Conservation (phyloP, 495 filamentous ascomycete species). For the Talaromyces trachyspermus region DNA sequence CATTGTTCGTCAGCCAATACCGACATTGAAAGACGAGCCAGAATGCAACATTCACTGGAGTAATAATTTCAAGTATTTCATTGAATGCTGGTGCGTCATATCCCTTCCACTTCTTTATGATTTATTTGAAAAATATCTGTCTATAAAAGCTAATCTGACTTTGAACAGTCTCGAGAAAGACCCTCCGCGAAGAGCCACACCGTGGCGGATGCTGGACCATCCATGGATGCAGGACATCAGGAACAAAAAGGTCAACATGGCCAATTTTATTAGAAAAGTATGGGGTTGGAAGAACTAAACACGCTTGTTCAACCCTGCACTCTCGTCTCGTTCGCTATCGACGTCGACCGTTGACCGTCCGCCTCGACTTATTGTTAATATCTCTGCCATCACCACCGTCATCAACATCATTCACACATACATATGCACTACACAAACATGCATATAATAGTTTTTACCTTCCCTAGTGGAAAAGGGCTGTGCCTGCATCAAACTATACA, state of each 20-base stretch:
- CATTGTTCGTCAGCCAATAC: constrained; percentile 92
- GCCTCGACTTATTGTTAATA: no score
- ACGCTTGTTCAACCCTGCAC: constrained; percentile 10
- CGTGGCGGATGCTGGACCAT: constrained; percentile 98
- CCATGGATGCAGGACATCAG: constrained; percentile 97
- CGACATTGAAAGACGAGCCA: constrained; percentile 92
- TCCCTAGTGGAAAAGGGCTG: no score
- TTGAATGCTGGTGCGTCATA: constrained; percentile 92
- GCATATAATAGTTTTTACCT: no score
- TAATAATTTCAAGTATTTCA: constrained; percentile 96
- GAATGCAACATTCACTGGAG: constrained; percentile 77
- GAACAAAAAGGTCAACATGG: constrained; percentile 94
- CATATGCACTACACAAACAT: no score
- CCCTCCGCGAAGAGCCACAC: constrained; percentile 72
- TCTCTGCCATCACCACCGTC: no score
- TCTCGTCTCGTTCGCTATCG: no score
- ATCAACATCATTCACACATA: no score
- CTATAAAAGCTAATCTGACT: no score
- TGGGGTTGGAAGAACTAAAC: constrained; percentile 80
- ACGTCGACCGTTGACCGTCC: no score
- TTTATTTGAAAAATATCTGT: constrained; percentile 1
- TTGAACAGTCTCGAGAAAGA: constrained; percentile 82
- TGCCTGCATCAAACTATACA: no score
- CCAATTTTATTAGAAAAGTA: constrained; percentile 79
- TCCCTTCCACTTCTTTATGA: constrained; percentile 3